A percentile compares a stretch with the other conserved stretches of the same genome.
These are phyloP conservation scores for Zelonia costaricensis DNA, from an alignment of 208 protist species.

Conservation along the genomic window DNA sequence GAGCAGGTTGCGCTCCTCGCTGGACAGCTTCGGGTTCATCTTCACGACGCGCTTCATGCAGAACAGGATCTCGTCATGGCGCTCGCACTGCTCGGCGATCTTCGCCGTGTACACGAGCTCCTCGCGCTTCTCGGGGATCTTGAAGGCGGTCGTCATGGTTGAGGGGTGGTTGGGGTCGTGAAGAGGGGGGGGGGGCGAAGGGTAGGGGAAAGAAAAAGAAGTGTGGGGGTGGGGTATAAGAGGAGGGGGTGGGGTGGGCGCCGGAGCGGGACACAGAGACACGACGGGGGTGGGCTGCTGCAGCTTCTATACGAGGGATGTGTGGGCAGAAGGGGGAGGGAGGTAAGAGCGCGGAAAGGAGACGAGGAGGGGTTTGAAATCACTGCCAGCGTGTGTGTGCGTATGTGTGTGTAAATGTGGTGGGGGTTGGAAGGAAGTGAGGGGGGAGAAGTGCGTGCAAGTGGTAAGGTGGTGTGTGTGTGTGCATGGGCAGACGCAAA, in stretches of 20 bases:
- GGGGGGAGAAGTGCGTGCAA: background rate
- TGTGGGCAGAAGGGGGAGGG: background rate
- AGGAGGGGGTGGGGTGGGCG: background rate
- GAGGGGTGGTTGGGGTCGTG: no score
- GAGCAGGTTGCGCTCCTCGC: conserved; percentile 99
- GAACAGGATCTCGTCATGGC: conserved; percentile 99
- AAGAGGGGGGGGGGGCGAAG: no score
- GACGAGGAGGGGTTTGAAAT: no score
- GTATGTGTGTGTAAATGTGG: background rate
- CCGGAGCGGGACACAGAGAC: background rate
- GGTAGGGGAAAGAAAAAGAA: no score
- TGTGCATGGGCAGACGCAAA: background rate
- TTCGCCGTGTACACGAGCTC: conserved; percentile 96
- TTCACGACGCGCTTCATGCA: conserved; percentile 98
- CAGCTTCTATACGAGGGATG: no score
- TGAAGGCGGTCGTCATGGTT: conserved; percentile 48
- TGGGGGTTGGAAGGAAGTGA: background rate
- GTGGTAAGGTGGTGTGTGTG: background rate
- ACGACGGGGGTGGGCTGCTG: no score
- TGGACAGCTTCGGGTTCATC: conserved; percentile 93
- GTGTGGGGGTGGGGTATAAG: no score
- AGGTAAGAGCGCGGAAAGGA: no score
- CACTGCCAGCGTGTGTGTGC: background rate
- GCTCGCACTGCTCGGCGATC: conserved; percentile 98
- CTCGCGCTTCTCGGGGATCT: conserved; percentile 90